Base-by-base conservation (phyloP, 306 rosid genomes). In the Fragaria vesca region DNA sequence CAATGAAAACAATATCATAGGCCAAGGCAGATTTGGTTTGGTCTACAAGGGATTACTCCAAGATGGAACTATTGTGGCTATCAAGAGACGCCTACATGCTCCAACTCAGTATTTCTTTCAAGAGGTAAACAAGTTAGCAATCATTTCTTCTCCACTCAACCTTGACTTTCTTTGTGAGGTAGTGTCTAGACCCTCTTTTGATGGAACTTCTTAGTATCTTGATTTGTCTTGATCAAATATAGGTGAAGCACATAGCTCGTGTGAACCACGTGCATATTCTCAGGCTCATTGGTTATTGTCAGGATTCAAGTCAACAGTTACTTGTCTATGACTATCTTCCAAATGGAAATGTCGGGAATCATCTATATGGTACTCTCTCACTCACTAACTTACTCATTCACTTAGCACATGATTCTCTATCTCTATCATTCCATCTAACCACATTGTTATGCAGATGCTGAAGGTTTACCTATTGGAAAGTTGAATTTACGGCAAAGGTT, bases 51-150 rank as follows among this genome's bases (percentile, higher is more conserved):
- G 96, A 24, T 80, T 91, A 81, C 96, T 91, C 79, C 92, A 80
- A 78, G 93, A 91, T 83, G 96, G 96, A 78, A 79, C 91, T 26
- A 83, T 91, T 81, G 96, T 91, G 15, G 89, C 92, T 42, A 76
- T 91, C 83, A 89, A 89, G 85, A 87, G 93, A 76, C 80, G 90
- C 69, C 69, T 79, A 34, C 82, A 69, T 76, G n/a, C 85, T 50
- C 79, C 84, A 16, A 86, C 78, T 66, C 89, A 40, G 12, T 71
- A 84, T 81, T 91, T 89, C 76, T 47, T 80, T 68, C 83, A 51
- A 60, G 84, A 86, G 90, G 96, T 91, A 58, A 82, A 70, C 74
- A 74, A 57, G 69, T 58, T 24, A 4, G 38, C 4, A 55, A 12
- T 55, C 67, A 24, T 74, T 40, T 73, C 51, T 54, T 54, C 47